Evolutionary conservation across 192 early-diverging fungal genomes (phyloP), one percentile per base, ranked within the genome.

Genomic region (Pilaira anomala): DNA sequence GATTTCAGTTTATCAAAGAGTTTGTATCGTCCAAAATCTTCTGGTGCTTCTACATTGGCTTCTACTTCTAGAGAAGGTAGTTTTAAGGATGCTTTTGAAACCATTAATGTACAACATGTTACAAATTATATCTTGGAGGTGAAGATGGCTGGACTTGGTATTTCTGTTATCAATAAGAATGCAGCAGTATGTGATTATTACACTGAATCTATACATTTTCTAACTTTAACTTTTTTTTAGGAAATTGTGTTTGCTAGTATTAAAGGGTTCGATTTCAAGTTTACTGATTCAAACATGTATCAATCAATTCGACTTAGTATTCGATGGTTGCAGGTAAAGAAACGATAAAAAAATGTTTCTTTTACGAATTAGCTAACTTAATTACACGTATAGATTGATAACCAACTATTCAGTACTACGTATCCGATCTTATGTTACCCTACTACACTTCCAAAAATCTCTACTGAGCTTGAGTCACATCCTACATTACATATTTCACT

Each of bases 381-480:
- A 7, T 33, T 2, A 5, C 13, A 18, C 45, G 13, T 28, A 46
- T 57, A 94, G 84, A 80, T 95, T 46, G 93, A 95, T 73, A 94
- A 95, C 69, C 92, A 95, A 72, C 75, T 93, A 7, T 83, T 81
- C 28, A 88, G 87, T 29, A 80, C 85, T 0, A 60, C 86, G 9
- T 88, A 86, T 53, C 90, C 91, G 0, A 94, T 95, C 30, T 80
- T 94, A 13, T 60, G 94, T 22, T 95, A 91, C 56, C 93, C 93
- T n/a, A 88, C 91, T 3, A 84, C 82, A 11, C 68, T 93, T 16
- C 85, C 86, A 6, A 86, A 88, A 46, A 75, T 30, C 11, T 76
- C 73, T 14, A 72, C 74, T 45, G 81, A 83, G 16, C 61, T 51
- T 8, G 28, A 41, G 19, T 63, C 61, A 13, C 70, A 75, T 13